Conservation (phyloP, 2,329 filamentous ascomycete genomes). For the Venturia carpophila region DNA sequence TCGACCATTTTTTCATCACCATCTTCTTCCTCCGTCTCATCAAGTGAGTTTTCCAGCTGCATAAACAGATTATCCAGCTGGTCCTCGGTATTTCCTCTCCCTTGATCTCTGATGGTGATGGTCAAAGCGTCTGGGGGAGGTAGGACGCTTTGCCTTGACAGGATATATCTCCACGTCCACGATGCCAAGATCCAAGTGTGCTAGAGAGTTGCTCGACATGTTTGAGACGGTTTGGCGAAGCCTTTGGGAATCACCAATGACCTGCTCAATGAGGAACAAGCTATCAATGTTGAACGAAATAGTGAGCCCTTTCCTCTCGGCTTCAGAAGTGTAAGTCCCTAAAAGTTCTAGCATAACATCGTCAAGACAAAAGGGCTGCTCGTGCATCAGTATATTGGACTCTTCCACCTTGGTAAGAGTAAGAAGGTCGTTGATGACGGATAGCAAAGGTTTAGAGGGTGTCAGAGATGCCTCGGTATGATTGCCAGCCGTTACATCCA, state of each 20-base stretch:
- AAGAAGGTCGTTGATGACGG: constrained; percentile 10
- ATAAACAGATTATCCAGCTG: background rate
- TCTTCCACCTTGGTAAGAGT: background rate
- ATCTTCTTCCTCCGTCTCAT: background rate
- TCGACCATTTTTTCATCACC: background rate
- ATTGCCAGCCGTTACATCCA: background rate
- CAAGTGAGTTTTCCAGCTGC: background rate
- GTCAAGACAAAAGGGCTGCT: background rate
- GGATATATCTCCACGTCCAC: background rate
- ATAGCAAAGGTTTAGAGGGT: constrained; percentile 13
- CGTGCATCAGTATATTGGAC: background rate
- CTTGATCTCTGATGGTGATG: background rate
- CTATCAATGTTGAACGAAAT: background rate
- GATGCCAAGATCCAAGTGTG: background rate
- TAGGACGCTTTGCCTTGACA: background rate
- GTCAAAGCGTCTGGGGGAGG: background rate
- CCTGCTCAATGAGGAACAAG: background rate
- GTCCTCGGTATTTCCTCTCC: background rate
- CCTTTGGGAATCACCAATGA: background rate
- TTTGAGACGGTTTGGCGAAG: constrained; percentile 3
- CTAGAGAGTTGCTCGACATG: background rate
- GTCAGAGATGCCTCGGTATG: background rate
- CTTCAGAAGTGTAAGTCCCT: background rate
- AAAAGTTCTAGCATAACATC: background rate
- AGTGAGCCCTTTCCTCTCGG: background rate